Conservation (phyloP, 1,284 basidiomycete species). For the Trametes pubescens region DNA sequence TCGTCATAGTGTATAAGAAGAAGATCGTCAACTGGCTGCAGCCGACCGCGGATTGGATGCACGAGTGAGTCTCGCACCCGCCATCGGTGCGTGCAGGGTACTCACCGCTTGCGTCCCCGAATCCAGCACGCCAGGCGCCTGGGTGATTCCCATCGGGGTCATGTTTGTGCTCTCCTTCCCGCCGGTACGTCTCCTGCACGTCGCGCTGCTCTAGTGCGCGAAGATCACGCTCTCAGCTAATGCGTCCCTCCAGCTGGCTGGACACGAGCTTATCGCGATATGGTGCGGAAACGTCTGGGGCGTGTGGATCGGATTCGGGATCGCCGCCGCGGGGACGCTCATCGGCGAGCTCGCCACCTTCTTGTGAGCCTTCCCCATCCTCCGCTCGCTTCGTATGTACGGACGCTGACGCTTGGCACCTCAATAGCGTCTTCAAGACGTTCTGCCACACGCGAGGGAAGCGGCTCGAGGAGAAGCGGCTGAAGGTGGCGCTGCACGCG, state of each 20-base stretch:
- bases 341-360: conserved; percentile 76
- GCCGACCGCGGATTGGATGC: conserved; percentile 61
- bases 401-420: background rate
- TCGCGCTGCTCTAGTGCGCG: no score
- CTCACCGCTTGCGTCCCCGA: background rate
- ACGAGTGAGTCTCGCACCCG: conserved; percentile 41
- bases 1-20: conserved; percentile 60
- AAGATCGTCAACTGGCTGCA: conserved; percentile 66
- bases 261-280: conserved; percentile 79
- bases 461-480: conserved; percentile 73
- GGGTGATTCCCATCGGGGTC: conserved; percentile 84
- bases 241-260: conserved; percentile 60
- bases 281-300: conserved; percentile 80
- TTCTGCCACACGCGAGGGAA: conserved; percentile 69
- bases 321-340: conserved; percentile 72
- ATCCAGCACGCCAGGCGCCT: conserved; percentile 58
- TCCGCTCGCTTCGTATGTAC: background rate
- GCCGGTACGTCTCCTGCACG: conserved; percentile 54
- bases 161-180: conserved; percentile 83
- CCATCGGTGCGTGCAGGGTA: background rate
- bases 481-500: conserved; percentile 80
- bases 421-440: conserved; percentile 65
- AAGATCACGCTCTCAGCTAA: background rate
- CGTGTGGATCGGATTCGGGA: conserved; percentile 70
- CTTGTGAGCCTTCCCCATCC: conserved; percentile 52